Conservation (phyloP, 306 rosid species). For the Vigna hirtella region DNA sequence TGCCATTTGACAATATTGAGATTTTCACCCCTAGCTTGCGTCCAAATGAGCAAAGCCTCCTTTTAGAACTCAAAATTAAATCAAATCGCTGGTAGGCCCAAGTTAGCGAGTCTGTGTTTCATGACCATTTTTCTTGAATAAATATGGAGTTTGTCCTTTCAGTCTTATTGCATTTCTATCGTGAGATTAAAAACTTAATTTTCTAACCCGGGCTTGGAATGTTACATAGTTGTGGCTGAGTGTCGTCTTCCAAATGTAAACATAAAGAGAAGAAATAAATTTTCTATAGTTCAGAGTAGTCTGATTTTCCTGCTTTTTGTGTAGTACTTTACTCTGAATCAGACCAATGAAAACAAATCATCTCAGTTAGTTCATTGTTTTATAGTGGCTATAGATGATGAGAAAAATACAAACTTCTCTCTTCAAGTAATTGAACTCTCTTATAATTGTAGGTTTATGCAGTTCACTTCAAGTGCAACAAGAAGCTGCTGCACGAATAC, state of each 20-base stretch:
- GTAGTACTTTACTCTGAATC: background rate
- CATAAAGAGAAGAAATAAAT: background rate
- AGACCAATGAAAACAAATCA: background rate
- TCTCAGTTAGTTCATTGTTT: background rate
- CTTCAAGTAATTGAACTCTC: background rate
- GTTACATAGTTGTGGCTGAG: background rate
- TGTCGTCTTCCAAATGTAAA: background rate
- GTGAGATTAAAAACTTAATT: background rate
- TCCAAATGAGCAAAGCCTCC: background rate
- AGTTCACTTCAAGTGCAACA: slow-evolving; percentile 98
- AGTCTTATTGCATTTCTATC: background rate
- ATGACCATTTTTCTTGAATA: background rate
- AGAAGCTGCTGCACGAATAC: slow-evolving; percentile 78
- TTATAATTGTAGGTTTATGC: slow-evolving; percentile 72
- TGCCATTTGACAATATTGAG: no score
- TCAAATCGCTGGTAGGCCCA: slow-evolving; percentile 11
- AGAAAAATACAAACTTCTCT: background rate
- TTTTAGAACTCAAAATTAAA: slow-evolving; percentile 21
- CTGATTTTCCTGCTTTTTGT: background rate
- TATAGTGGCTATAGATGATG: background rate
- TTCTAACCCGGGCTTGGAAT: background rate
- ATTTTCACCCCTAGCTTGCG: no score
- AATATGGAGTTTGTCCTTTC: slow-evolving; percentile 15
- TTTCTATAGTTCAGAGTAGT: background rate
- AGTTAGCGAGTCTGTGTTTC: slow-evolving; percentile 8